Evolutionary conservation across 2,329 filamentous ascomycete genomes (phyloP).

Genomic region (Talaromyces sp.): DNA sequence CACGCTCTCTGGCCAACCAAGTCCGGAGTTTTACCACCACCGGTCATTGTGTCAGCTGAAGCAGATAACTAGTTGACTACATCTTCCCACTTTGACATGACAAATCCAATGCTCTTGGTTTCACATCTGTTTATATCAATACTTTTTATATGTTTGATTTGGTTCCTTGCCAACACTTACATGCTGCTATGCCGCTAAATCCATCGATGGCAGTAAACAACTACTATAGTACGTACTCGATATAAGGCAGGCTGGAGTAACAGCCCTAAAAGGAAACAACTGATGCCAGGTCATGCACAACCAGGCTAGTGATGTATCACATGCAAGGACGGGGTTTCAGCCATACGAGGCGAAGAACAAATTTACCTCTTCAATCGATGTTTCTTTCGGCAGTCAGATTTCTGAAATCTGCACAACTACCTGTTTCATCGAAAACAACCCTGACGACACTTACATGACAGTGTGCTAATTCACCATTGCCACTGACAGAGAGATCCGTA

Average conservation of each 20-base stretch:
- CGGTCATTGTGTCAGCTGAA: slow-evolving; percentile 11
- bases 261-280: neutral
- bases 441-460: neutral
- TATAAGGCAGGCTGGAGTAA: neutral
- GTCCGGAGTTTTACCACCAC: slow-evolving; percentile 4
- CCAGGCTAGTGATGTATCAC: neutral
- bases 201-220: neutral
- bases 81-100: neutral
- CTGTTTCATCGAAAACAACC: neutral
- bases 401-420: neutral
- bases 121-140: neutral
- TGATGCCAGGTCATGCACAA: neutral
- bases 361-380: neutral
- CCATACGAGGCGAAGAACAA: neutral
- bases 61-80: neutral
- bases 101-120: neutral
- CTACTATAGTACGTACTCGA: neutral
- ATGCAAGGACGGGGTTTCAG: neutral
- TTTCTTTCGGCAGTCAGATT: neutral
- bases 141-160: neutral
- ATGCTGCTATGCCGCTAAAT: neutral
- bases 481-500: neutral
- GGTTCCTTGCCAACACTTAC: neutral
- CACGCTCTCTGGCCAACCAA: slow-evolving; percentile 15
- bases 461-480: too few relatives aligned